Conservation (phyloP, 148 eudicot species). For the Diospyros kaki region DNA sequence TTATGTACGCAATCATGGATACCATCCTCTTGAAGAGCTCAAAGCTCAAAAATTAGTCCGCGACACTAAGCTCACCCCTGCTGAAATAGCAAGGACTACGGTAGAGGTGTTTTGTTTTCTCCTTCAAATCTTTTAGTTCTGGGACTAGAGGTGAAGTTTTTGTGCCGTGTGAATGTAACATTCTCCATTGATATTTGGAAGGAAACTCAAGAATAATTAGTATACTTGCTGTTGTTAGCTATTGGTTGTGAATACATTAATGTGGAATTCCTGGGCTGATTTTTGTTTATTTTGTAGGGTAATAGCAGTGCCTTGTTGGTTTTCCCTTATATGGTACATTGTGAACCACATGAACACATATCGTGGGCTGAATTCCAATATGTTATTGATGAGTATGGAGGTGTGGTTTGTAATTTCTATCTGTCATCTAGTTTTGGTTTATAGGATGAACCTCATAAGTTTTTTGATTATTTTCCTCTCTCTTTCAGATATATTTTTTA, state of each 20-base stretch:
- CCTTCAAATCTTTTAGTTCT: background rate
- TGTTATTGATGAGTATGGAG: conserved; percentile 50
- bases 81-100: conserved; percentile 50
- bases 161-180: background rate
- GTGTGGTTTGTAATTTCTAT: conserved; percentile 18
- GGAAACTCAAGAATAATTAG: background rate
- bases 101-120: conserved; percentile 37
- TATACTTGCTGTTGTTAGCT: background rate
- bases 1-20: conserved; percentile 27
- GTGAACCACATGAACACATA: conserved; percentile 50
- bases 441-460: background rate
- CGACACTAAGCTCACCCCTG: conserved; percentile 32
- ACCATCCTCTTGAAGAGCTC: conserved; percentile 57
- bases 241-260: background rate
- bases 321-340: conserved; percentile 42
- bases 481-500: conserved; percentile 43
- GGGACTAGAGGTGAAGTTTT: background rate
- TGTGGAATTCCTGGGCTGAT: background rate
- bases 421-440: background rate
- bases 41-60: conserved; percentile 29
- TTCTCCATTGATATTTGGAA: background rate
- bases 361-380: conserved; percentile 50
- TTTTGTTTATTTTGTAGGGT: conserved; percentile 26
- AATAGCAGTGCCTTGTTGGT: conserved; percentile 37
- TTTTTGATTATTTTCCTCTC: conserved; percentile 2